Evolutionary conservation across 2,329 filamentous ascomycete species (phyloP), one percentile per base, ranked within the genome.

Genomic region (Hymenoscyphus fructigenus): DNA sequence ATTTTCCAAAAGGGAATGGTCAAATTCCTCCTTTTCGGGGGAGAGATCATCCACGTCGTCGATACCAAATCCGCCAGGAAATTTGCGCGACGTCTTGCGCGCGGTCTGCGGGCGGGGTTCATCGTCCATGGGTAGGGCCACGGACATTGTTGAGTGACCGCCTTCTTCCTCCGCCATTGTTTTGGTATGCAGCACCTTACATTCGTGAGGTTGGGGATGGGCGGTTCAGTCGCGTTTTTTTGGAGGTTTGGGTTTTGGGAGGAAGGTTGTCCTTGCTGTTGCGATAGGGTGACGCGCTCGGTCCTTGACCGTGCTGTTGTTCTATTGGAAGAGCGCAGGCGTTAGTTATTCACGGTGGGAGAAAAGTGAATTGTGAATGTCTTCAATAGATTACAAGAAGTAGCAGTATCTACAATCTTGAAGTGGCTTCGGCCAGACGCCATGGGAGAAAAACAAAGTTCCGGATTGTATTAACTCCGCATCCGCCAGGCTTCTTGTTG

Each of bases 111-210:
- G 74, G 29, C 72, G 70, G 36, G 68, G 67, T 26, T 67, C 60
- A 10, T 65, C 38, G 23, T 61, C 38, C 26, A 66, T 59, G 7
- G 67, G 47, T 44, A 69, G 63, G 12, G 61, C 41, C 26, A 66
- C 58, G 7, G 67, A 56, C 58, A 69, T 65, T 14, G 60, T 59
- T 57, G 65, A 65, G 61, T 70, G 66, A 32, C 23, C 47, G 60
- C 67, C 67, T 61, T 70, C 70, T 66, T 70, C 72, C 68, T 74
- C 72, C 69, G 68, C 72, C 73, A 75, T 75, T n/a, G 61, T 71
- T 62, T 63, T 5, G 58, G 38, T 64, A 32, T 64, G 65, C 67
- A 62, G 65, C 68, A 66, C 68, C 69, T 74, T 64, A 66, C 73
- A 74, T 75, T 62, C 69, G 70, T 23, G 20, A 23, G 44, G 44